phyloP scores from a whole-genome alignment of 2,329 filamentous ascomycete genomes.

The Trichophyton rubrum region DNA sequence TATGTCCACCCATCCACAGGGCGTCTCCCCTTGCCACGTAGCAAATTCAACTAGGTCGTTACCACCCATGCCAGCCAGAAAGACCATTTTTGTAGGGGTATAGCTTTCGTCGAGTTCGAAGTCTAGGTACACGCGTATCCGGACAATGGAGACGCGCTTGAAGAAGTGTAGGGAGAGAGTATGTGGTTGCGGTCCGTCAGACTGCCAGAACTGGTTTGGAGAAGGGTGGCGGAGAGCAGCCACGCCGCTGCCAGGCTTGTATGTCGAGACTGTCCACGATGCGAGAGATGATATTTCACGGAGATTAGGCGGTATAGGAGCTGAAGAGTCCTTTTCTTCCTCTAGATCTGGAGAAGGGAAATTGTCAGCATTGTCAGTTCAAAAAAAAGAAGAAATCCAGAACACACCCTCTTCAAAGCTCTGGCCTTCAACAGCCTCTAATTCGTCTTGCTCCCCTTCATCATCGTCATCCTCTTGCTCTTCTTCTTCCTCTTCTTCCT shows the following conservation, averaged over 20 bases:
- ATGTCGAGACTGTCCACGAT: constrained; percentile 52
- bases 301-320: constrained; percentile 33
- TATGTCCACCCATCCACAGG: constrained; percentile 83
- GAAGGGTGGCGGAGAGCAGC: constrained; percentile 47
- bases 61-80: constrained; percentile 78
- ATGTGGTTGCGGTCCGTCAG: constrained; percentile 53
- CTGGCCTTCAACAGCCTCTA: constrained; percentile 15
- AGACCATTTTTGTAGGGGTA: constrained; percentile 83
- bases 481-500: constrained; percentile 10
- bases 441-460: constrained; percentile 17
- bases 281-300: constrained; percentile 54
- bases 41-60: constrained; percentile 86
- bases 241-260: constrained; percentile 51
- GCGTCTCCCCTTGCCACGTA: constrained; percentile 63
- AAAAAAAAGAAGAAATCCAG: neutral
- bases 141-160: constrained; percentile 40
- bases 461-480: constrained; percentile 14
- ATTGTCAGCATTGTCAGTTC: neutral
- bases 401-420: neutral
- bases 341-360: neutral
- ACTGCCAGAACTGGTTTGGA: constrained; percentile 51
- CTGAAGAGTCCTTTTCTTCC: constrained; percentile 21
- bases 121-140: constrained; percentile 55
- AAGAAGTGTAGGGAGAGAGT: constrained; percentile 52
- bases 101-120: constrained; percentile 91